Conservation (phyloP, 2,329 filamentous ascomycete genomes). For the Aspergillus sp. region DNA sequence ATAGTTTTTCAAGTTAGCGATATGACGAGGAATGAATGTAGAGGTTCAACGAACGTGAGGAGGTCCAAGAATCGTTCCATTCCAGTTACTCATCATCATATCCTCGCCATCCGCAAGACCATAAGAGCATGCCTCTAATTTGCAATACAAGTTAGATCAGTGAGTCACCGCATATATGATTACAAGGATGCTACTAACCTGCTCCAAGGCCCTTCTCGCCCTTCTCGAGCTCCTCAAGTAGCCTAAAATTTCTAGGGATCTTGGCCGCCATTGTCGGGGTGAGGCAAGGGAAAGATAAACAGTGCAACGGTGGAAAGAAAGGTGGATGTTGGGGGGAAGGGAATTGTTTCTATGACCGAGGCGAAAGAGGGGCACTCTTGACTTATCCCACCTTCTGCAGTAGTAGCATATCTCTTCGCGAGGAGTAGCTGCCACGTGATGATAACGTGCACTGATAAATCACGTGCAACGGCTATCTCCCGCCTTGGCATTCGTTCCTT, state of each 20-base stretch:
- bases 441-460: conserved; percentile 6
- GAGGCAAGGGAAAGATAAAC: neutral
- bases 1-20: conserved; percentile 1
- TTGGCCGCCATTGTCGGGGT: conserved; percentile 57
- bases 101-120: conserved; percentile 92
- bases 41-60: conserved; percentile 67
- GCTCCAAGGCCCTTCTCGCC: conserved; percentile 96
- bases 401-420: neutral
- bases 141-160: conserved; percentile 20
- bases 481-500: conserved; percentile 13
- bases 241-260: conserved; percentile 90
- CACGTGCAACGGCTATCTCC: conserved; percentile 13
- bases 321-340: conserved; percentile 4
- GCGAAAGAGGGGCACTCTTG: conserved; percentile 15
- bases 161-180: conserved; percentile 4
- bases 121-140: conserved; percentile 87
- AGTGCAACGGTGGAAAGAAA: neutral
- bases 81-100: conserved; percentile 97
- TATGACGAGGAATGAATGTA: neutral
- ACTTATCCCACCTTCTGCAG: conserved; percentile 11
- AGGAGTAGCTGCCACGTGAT: conserved; percentile 5
- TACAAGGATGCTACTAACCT: conserved; percentile 41
- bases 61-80: conserved; percentile 92
- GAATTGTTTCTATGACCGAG: conserved; percentile 4
- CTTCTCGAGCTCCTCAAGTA: conserved; percentile 97